Evolutionary conservation across 768 basidiomycete genomes (phyloP).

Genomic region (Tricholoma sp.): DNA sequence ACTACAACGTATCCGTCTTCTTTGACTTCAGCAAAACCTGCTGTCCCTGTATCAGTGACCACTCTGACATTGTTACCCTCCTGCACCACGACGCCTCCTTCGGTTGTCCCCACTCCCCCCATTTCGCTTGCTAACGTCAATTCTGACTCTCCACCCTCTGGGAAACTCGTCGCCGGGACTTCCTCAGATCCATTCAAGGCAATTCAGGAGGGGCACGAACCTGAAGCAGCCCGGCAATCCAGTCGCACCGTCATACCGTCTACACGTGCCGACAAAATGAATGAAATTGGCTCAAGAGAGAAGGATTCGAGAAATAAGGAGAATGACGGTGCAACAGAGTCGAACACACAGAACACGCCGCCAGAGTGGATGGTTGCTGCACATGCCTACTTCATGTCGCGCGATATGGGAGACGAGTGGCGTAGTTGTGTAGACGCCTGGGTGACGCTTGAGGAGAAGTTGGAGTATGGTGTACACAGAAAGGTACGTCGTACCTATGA

Average conservation of each 20-base stretch:
- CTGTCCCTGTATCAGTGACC: background rate
- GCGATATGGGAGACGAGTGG: conserved; percentile 5
- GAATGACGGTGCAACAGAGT: conserved; percentile 1
- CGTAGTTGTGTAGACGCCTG: conserved; percentile 5
- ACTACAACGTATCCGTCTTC: background rate
- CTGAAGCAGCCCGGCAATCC: background rate
- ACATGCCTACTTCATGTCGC: background rate
- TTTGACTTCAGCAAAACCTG: background rate
- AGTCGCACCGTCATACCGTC: conserved; percentile 4
- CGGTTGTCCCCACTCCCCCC: background rate
- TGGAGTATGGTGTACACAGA: background rate
- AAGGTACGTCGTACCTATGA: background rate
- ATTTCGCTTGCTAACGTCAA: background rate
- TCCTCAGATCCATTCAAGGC: background rate
- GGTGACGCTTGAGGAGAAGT: conserved; percentile 2
- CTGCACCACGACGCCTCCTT: background rate
- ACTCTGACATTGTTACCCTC: background rate
- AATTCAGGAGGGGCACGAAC: background rate
- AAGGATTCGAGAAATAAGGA: conserved; percentile 6
- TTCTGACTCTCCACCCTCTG: background rate
- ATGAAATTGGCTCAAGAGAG: background rate
- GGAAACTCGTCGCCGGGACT: background rate
- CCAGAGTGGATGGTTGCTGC: conserved; percentile 3
- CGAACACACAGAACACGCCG: background rate
- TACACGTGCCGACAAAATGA: conserved; percentile 4